These are phyloP conservation scores for Mycosphaerella sp. DNA, from an alignment of 2,329 filamentous ascomycete species.

Conservation along the genomic window DNA sequence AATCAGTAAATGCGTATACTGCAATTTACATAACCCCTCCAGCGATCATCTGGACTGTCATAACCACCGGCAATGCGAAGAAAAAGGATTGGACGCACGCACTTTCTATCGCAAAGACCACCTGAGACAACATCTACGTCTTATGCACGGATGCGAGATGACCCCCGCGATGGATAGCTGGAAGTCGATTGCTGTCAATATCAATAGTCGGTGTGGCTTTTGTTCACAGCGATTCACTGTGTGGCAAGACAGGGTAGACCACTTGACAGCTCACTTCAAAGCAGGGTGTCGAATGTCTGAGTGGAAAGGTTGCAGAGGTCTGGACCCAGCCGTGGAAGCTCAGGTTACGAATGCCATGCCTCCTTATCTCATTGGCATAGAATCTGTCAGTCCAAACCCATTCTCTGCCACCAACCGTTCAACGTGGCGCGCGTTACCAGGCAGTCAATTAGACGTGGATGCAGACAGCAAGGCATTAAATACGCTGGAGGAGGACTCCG, in stretches of 20 bases:
- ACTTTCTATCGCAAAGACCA: slow-evolving; percentile 60
- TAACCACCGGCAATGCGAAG: slow-evolving; percentile 59
- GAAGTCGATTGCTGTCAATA: slow-evolving; percentile 51
- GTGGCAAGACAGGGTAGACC: slow-evolving; percentile 49
- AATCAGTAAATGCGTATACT: slow-evolving; percentile 54
- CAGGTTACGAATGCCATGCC: slow-evolving; percentile 49
- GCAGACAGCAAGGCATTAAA: slow-evolving; percentile 2
- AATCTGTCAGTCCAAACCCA: slow-evolving; percentile 42
- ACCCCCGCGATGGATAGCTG: slow-evolving; percentile 59
- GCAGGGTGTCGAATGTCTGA: slow-evolving; percentile 48
- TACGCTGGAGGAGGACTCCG: slow-evolving; percentile 4
- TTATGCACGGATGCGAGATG: slow-evolving; percentile 58
- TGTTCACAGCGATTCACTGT: slow-evolving; percentile 44
- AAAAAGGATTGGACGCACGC: slow-evolving; percentile 58
- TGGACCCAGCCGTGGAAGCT: slow-evolving; percentile 44
- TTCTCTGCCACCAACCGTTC: slow-evolving; percentile 40
- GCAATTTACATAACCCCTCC: slow-evolving; percentile 49
- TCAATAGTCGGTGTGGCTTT: slow-evolving; percentile 52
- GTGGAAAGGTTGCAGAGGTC: slow-evolving; percentile 52
- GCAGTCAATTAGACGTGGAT: not conserved
- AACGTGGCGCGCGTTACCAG: slow-evolving; percentile 18
- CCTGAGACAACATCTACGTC: slow-evolving; percentile 54
- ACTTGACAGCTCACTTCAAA: slow-evolving; percentile 51
- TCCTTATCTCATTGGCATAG: slow-evolving; percentile 47
- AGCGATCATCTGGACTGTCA: slow-evolving; percentile 54